Conservation (phyloP, 441 rosid genomes). For the Bruguiera hainesii region DNA sequence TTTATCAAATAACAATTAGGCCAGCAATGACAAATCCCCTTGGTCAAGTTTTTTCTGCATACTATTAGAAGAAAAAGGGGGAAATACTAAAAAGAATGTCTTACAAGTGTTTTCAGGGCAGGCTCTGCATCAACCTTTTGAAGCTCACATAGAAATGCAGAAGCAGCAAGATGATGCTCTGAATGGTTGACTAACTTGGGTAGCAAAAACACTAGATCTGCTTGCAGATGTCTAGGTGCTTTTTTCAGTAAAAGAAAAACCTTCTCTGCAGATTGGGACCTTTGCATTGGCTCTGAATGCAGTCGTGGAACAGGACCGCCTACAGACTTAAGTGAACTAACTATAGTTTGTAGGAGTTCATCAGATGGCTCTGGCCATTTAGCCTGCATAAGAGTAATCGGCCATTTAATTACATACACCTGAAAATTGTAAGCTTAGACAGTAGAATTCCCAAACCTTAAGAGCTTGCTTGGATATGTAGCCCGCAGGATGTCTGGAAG, state of each 20-base stretch:
- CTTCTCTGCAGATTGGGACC: conserved; percentile 73
- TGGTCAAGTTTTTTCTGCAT: not conserved
- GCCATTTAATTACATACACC: conserved; percentile 19
- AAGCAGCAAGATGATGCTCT: conserved; percentile 74
- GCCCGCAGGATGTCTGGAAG: conserved; percentile 11
- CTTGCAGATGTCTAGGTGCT: conserved; percentile 71
- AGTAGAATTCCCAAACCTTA: not conserved
- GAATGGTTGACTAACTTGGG: conserved; percentile 81
- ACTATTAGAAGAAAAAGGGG: not conserved
- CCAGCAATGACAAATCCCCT: too few species aligned
- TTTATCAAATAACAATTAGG: too few species aligned
- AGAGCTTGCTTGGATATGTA: not conserved
- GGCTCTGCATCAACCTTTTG: conserved; percentile 67
- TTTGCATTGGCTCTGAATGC: conserved; percentile 66
- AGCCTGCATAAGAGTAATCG: conserved; percentile 30
- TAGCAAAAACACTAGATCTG: conserved; percentile 61
- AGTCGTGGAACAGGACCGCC: conserved; percentile 71
- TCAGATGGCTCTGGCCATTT: conserved; percentile 88
- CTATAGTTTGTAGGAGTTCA: conserved; percentile 76
- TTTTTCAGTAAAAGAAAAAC: conserved; percentile 64
- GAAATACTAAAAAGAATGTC: conserved; percentile 15
- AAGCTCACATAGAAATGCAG: conserved; percentile 60
- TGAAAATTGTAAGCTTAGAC: not conserved
- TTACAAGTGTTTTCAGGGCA: conserved; percentile 55
- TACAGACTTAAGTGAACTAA: conserved; percentile 68